phyloP scores from a whole-genome alignment of 2,329 filamentous ascomycete genomes.

The Epichloe gansuensis region DNA sequence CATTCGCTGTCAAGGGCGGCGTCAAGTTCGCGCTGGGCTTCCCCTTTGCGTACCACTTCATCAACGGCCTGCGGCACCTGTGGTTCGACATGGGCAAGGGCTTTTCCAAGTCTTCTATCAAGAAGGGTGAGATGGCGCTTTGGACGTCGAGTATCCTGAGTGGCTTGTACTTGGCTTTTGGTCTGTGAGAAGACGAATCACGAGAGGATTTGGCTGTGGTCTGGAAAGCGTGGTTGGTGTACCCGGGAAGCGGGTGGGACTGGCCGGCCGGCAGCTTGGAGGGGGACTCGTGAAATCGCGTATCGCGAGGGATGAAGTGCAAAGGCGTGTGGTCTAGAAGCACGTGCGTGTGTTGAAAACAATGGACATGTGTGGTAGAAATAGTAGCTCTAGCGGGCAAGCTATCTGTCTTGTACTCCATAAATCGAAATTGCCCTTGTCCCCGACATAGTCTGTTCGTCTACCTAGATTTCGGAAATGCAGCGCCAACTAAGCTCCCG shows the following conservation, averaged over 20 bases:
- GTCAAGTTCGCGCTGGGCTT: slow-evolving; percentile 44
- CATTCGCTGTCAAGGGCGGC: slow-evolving; percentile 44
- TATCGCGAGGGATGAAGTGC: neutral
- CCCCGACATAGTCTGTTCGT: too few relatives aligned
- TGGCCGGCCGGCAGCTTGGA: neutral
- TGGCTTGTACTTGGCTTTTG: slow-evolving; percentile 33
- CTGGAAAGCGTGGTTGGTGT: neutral
- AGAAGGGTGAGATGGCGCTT: slow-evolving; percentile 32
- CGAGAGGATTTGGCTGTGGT: neutral
- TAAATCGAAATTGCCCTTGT: neutral
- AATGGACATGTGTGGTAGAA: neutral
- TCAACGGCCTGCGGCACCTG: slow-evolving; percentile 44
- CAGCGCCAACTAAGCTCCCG: neutral
- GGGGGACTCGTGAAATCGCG: neutral
- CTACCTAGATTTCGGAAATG: neutral
- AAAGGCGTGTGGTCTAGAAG: neutral
- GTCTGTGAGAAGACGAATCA: slow-evolving; percentile 23
- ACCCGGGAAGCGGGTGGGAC: neutral
- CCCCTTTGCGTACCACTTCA: slow-evolving; percentile 45
- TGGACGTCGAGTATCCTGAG: slow-evolving; percentile 33
- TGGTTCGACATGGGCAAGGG: slow-evolving; percentile 38
- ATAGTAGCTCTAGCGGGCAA: neutral
- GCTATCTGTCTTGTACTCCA: neutral
- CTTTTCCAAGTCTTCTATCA: slow-evolving; percentile 35
- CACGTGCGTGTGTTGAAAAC: too few relatives aligned